These are phyloP conservation scores for Phytophthora sojae DNA, from an alignment of 352 stramenopile species.

Conservation along the genomic window DNA sequence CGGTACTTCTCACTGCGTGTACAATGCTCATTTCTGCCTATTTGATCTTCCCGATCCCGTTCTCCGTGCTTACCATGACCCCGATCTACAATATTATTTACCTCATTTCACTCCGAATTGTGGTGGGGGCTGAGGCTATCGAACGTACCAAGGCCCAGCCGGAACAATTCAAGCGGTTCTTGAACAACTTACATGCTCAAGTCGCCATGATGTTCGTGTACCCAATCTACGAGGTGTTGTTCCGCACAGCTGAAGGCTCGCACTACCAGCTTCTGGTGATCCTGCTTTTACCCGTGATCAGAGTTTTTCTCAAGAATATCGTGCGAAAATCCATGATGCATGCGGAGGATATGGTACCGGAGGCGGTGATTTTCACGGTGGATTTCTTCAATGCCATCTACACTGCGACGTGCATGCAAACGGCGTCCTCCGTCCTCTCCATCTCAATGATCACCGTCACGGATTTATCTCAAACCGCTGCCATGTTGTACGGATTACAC, in stretches of 20 bases:
- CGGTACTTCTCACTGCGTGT: constrained; percentile 2
- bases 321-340: constrained; percentile 19
- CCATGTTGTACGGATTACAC: constrained; percentile 20
- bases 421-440: constrained; percentile 10
- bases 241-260: neutral
- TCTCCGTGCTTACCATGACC: constrained; percentile 17
- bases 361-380: constrained; percentile 35
- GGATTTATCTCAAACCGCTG: constrained; percentile 15
- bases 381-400: constrained; percentile 43
- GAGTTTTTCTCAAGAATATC: constrained; percentile 36
- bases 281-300: constrained; percentile 41
- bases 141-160: neutral
- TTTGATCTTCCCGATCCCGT: constrained; percentile 21
- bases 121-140: constrained; percentile 3
- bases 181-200: constrained; percentile 5
- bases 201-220: constrained; percentile 18
- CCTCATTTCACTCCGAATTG: neutral
- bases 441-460: constrained; percentile 19
- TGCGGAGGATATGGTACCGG: constrained; percentile 28
- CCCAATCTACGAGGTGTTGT: constrained; percentile 13
- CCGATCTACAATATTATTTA: constrained; percentile 14
- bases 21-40: constrained; percentile 15
- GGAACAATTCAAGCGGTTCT: constrained; percentile 4
- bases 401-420: constrained; percentile 36
- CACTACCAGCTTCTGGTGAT: constrained; percentile 22